Conservation (phyloP, 2,329 filamentous ascomycete genomes). For the Cercospora janseana region DNA sequence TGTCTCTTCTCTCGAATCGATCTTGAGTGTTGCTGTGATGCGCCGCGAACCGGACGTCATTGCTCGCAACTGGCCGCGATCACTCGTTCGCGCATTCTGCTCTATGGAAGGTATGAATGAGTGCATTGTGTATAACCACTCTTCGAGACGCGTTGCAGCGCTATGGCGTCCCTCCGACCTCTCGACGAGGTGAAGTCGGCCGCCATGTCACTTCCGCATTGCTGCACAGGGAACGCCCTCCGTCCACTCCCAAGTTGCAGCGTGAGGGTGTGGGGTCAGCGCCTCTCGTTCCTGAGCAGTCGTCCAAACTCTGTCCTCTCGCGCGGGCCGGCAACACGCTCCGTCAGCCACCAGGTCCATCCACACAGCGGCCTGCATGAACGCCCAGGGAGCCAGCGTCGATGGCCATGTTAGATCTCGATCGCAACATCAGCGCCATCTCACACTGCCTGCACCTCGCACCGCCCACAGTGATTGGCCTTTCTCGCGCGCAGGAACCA, state of each 20-base stretch:
- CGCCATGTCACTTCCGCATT: too few species aligned
- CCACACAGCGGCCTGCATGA: conserved; percentile 14
- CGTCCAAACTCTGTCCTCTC: conserved; percentile 4
- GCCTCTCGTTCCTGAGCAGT: conserved; percentile 16
- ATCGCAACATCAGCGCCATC: conserved; percentile 4
- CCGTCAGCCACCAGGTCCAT: conserved; percentile 12
- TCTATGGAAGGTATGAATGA: background rate
- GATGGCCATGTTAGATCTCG: conserved; percentile 7
- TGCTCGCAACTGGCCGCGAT: background rate
- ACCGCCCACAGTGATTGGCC: too few species aligned
- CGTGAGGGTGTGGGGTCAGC: conserved; percentile 1
- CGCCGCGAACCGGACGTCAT: conserved; percentile 11
- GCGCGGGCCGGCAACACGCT: conserved; percentile 9
- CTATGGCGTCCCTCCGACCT: too few species aligned
- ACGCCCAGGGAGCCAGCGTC: conserved; percentile 8
- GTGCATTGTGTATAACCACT: too few species aligned
- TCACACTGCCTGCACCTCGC: too few species aligned
- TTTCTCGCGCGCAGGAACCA: too few species aligned
- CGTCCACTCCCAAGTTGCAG: too few species aligned
- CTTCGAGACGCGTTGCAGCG: too few species aligned
- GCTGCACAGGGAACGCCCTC: background rate
- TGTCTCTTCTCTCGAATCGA: conserved; percentile 3
- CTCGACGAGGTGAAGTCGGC: conserved; percentile 8
- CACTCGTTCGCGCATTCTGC: background rate
- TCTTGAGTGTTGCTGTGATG: background rate